Evolutionary conservation across 768 basidiomycete genomes (phyloP).

Genomic region (Lyophyllum semitale): DNA sequence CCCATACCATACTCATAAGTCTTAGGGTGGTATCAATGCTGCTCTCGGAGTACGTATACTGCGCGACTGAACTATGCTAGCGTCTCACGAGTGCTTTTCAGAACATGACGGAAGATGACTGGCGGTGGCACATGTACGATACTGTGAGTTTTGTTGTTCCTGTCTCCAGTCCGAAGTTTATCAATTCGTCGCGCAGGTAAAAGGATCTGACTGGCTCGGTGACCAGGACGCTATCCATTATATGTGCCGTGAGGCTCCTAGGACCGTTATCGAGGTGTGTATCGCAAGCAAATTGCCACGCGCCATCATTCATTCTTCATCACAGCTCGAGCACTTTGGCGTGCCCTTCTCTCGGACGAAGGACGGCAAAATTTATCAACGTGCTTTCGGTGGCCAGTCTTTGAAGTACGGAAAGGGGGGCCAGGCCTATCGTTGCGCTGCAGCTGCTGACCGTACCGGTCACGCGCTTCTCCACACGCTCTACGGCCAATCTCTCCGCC

Average conservation of each 20-base stretch:
- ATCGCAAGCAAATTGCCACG: not conserved
- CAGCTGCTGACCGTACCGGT: constrained; percentile 97
- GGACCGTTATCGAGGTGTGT: constrained; percentile 86
- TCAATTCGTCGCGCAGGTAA: constrained; percentile 62
- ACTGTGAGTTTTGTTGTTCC: constrained; percentile 55
- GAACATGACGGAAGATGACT: constrained; percentile 99
- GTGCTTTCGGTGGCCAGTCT: constrained; percentile 98
- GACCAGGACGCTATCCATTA: constrained; percentile 99
- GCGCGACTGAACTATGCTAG: constrained; percentile 2
- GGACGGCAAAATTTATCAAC: constrained; percentile 99
- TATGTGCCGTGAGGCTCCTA: constrained; percentile 97
- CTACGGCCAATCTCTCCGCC: constrained; percentile 97
- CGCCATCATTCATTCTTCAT: constrained; percentile 4
- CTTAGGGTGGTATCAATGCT: constrained; percentile 95
- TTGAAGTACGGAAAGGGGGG: constrained; percentile 97
- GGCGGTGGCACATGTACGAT: constrained; percentile 99
- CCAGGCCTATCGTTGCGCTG: constrained; percentile 98
- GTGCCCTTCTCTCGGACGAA: constrained; percentile 98
- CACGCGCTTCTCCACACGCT: constrained; percentile 98
- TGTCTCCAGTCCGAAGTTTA: not conserved
- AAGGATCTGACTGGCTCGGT: constrained; percentile 99
- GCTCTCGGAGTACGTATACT: constrained; percentile 77
- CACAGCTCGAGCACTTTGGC: constrained; percentile 95
- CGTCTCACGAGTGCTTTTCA: constrained; percentile 28
- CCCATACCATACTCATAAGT: constrained; percentile 14